Evolutionary conservation across 2,329 filamentous ascomycete genomes (phyloP).

Genomic region (Bimuria novae-zelandiae): DNA sequence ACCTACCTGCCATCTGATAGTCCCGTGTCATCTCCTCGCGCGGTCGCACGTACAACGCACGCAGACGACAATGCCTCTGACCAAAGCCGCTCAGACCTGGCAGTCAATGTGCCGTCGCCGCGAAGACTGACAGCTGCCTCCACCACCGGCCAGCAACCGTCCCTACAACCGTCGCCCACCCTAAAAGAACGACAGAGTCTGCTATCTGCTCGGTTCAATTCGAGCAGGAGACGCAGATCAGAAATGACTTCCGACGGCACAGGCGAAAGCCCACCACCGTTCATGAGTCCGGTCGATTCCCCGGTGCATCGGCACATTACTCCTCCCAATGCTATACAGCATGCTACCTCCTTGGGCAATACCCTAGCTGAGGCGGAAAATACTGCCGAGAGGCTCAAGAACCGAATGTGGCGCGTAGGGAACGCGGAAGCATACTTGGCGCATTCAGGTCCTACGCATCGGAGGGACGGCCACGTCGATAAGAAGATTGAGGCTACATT

Average conservation of each 20-base stretch:
- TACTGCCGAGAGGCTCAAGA: slow-evolving; percentile 47
- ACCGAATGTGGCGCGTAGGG: slow-evolving; percentile 56
- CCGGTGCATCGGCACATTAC: slow-evolving; percentile 40
- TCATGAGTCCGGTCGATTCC: slow-evolving; percentile 46
- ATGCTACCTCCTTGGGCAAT: slow-evolving; percentile 31
- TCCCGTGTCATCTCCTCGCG: slow-evolving; percentile 46
- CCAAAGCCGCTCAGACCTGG: slow-evolving; percentile 33
- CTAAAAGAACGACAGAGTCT: slow-evolving; percentile 39
- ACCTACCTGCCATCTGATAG: slow-evolving; percentile 61
- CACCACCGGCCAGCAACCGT: slow-evolving; percentile 37
- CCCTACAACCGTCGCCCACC: slow-evolving; percentile 26
- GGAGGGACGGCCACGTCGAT: slow-evolving; percentile 57
- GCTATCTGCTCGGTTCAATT: slow-evolving; percentile 40
- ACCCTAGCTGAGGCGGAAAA: slow-evolving; percentile 37
- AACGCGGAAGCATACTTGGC: slow-evolving; percentile 51
- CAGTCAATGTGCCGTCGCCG: slow-evolving; percentile 33
- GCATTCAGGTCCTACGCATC: slow-evolving; percentile 46
- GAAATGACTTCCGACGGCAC: slow-evolving; percentile 26
- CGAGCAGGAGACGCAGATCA: slow-evolving; percentile 15
- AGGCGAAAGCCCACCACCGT: slow-evolving; percentile 40
- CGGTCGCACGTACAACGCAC: slow-evolving; percentile 31
- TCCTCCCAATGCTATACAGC: slow-evolving; percentile 28
- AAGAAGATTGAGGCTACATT: slow-evolving; percentile 68
- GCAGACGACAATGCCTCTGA: slow-evolving; percentile 35
- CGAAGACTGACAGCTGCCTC: slow-evolving; percentile 40